Evolutionary conservation across 2,329 filamentous ascomycete genomes (phyloP), one percentile per base, ranked within the genome.

Genomic region (Passalora sequoiae): DNA sequence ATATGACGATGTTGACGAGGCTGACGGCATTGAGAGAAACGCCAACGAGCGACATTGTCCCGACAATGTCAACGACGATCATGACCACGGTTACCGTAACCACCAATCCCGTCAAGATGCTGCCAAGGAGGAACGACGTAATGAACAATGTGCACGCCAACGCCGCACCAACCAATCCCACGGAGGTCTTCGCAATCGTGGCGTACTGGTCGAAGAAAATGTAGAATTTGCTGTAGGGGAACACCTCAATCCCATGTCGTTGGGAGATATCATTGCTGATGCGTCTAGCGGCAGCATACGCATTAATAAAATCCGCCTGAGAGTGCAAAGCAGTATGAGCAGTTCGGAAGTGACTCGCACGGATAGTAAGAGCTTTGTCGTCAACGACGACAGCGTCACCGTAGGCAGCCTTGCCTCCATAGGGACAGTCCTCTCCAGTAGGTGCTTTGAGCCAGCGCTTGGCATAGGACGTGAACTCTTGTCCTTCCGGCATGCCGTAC

Each of bases 131-230:
- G 10, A 89, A 56, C 0, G 84, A 81, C 0, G 87, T 84, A 33
- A 98, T 77, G 47, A 85, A 62, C 46, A 96, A 84, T 47, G 97
- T 94, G 53, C 95, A 86, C 19, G 77, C 86, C 10, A 97, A 73
- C 0, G 89, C 91, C 3, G 86, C 84, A 29, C 84, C 84, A 21
- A 98, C 77, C 1, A 98, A 78, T 0, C 83, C 80, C 1, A 77
- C 83, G 0, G 91, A 89, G 3, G 97, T 75, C 8, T 77, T 75
- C 15, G 94, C 80, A 49, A 98, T 97, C 45, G 78, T 79, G 4
- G 87, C 77, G 61, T 98, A 98, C 64, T 97, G 92, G 63, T 98
- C 92, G 64, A 98, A 98, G 77, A 97, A 98, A 64, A 98, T 89
- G 71, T 98, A 98, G 65, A 95, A 95, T 48, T 96, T 83, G 56